These are phyloP conservation scores for Nemania sp. DNA, from an alignment of 2,329 filamentous ascomycete genomes.

Conservation along the genomic window DNA sequence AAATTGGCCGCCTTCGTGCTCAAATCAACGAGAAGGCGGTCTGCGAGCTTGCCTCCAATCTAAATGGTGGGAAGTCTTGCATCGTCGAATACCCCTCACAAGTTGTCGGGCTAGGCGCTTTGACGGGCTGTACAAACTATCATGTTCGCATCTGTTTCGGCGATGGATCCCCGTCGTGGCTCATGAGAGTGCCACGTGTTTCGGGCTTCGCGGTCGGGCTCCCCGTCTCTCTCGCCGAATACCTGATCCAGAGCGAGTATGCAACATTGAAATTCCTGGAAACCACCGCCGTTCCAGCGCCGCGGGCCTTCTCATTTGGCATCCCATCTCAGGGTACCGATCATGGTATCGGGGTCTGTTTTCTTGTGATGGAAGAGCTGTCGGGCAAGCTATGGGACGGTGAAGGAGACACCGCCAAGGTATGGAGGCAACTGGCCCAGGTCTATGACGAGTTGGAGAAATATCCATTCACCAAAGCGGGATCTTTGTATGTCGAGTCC, in stretches of 20 bases:
- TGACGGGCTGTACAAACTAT: conserved; percentile 36
- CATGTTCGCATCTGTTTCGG: conserved; percentile 36
- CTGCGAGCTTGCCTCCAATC: conserved; percentile 28
- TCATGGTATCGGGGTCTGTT: conserved; percentile 17
- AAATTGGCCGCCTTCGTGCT: conserved; percentile 25
- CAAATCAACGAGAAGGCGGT: conserved; percentile 30
- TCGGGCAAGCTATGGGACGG: conserved; percentile 16
- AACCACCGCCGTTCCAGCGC: conserved; percentile 34
- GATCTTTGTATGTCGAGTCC: conserved; percentile 31
- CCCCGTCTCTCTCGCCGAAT: conserved; percentile 30
- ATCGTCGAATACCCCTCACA: conserved; percentile 23
- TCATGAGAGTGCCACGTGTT: conserved; percentile 35
- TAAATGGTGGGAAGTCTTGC: conserved; percentile 26
- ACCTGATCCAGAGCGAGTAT: conserved; percentile 39
- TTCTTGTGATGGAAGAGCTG: conserved; percentile 22
- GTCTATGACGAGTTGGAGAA: conserved; percentile 38
- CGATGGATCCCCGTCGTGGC: conserved; percentile 32
- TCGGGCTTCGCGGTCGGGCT: conserved; percentile 31
- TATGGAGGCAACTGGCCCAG: conserved; percentile 36
- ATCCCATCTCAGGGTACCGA: conserved; percentile 11
- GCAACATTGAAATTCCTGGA: conserved; percentile 42
- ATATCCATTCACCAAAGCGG: conserved; percentile 34
- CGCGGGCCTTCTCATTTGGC: conserved; percentile 29
- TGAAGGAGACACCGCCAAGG: conserved; percentile 26
- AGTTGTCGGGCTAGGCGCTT: conserved; percentile 18